These are phyloP conservation scores for Penicillium sp. DNA, from an alignment of 2,329 filamentous ascomycete species.

Conservation along the genomic window DNA sequence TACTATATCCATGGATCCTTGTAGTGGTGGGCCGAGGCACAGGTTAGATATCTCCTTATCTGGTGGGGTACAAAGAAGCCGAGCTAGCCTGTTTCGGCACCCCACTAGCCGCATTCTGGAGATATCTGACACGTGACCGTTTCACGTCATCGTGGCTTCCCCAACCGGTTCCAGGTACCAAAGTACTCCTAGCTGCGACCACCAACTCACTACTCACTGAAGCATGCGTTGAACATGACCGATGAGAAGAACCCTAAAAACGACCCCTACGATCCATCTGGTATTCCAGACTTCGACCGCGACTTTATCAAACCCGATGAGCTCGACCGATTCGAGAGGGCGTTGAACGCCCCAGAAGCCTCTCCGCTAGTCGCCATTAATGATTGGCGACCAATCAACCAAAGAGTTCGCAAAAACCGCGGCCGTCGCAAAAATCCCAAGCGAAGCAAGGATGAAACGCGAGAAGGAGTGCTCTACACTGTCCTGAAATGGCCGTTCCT, in stretches of 20 bases:
- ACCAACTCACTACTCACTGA: neutral
- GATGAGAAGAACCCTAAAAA: conserved; percentile 26
- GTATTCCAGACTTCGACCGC: conserved; percentile 75
- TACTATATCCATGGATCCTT: too few relatives aligned
- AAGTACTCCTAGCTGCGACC: conserved; percentile 3
- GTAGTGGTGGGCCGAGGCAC: neutral
- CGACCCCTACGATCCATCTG: conserved; percentile 67
- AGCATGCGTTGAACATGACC: conserved; percentile 35
- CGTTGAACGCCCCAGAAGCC: conserved; percentile 78
- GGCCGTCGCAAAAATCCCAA: conserved; percentile 46
- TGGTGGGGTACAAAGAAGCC: conserved; percentile 4
- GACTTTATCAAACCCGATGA: conserved; percentile 76
- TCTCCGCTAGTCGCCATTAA: conserved; percentile 83
- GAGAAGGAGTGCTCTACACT: conserved; percentile 88
- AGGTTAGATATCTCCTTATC: conserved; percentile 7
- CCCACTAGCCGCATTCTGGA: conserved; percentile 10
- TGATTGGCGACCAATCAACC: conserved; percentile 89
- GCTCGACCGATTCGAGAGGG: conserved; percentile 75
- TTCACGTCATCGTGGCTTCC: conserved; percentile 22
- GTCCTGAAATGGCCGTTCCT: conserved; percentile 92
- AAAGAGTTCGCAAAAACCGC: conserved; percentile 60
- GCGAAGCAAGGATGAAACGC: conserved; percentile 82
- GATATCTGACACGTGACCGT: conserved; percentile 18
- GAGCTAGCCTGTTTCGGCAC: conserved; percentile 9
- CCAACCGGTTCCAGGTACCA: conserved; percentile 15